Percentiles rank a stretch among this genome's conserved stretches.
Conservation (phyloP, 2,329 filamentous ascomycete genomes). For the Gnomoniopsis sp. region DNA sequence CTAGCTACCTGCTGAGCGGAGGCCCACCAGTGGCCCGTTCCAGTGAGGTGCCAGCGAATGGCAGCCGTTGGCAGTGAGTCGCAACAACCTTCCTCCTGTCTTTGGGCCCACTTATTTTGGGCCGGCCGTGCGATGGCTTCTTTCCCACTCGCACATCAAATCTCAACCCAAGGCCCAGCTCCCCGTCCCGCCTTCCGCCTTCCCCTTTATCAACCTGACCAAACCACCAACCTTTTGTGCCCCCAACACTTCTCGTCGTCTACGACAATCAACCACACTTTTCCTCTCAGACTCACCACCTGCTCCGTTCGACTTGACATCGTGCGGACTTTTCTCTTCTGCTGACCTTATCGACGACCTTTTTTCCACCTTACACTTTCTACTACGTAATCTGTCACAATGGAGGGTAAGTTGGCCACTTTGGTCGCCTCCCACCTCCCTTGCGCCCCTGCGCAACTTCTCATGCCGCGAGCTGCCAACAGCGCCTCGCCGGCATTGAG, state of each 20-base stretch:
- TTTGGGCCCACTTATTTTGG: constrained; percentile 13
- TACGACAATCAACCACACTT: constrained; percentile 9
- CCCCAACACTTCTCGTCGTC: constrained; percentile 16
- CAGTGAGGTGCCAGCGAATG: constrained; percentile 13
- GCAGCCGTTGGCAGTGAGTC: constrained; percentile 11
- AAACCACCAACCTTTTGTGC: constrained; percentile 16
- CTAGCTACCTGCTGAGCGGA: background rate
- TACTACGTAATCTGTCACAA: constrained; percentile 47
- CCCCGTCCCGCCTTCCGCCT: constrained; percentile 13
- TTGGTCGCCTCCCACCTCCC: constrained; percentile 24
- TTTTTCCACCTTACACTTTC: constrained; percentile 22
- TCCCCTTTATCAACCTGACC: constrained; percentile 19
- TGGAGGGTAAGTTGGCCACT: constrained; percentile 49
- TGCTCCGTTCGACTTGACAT: constrained; percentile 17
- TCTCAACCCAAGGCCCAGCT: constrained; percentile 19
- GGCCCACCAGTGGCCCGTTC: constrained; percentile 17
- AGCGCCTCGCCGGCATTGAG: constrained; percentile 6
- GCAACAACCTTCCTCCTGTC: constrained; percentile 5
- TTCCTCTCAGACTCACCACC: constrained; percentile 11
- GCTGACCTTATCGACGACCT: constrained; percentile 24
- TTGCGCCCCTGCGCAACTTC: constrained; percentile 9
- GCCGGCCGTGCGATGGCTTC: constrained; percentile 18
- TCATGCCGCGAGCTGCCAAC: constrained; percentile 16
- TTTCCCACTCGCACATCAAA: constrained; percentile 16
- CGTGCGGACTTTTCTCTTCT: constrained; percentile 24